Evolutionary conservation across 352 stramenopile species (phyloP).

Genomic region (Globisporangium paddicum): DNA sequence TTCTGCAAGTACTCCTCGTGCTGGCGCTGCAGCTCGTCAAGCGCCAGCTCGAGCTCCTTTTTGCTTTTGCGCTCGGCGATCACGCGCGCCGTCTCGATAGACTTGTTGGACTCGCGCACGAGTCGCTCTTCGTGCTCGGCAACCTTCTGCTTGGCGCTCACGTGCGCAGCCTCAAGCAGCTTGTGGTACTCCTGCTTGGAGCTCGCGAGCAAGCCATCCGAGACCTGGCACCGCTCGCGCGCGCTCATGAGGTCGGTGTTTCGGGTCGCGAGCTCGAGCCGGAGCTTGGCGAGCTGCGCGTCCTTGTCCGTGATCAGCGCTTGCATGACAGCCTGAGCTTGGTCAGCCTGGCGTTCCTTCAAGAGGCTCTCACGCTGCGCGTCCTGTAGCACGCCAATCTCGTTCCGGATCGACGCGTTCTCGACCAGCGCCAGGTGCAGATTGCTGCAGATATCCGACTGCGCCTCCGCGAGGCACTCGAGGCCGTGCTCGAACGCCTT

Average conservation of each 20-base stretch:
- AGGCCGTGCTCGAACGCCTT: slow-evolving; percentile 44
- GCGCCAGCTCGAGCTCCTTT: slow-evolving; percentile 45
- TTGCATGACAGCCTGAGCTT: slow-evolving; percentile 24
- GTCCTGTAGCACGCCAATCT: slow-evolving; percentile 50
- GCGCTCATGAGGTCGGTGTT: slow-evolving; percentile 31
- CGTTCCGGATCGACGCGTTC: slow-evolving; percentile 71
- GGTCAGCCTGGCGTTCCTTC: slow-evolving; percentile 25
- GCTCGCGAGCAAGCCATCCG: slow-evolving; percentile 26
- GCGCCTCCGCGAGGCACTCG: slow-evolving; percentile 55
- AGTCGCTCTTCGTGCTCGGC: slow-evolving; percentile 62
- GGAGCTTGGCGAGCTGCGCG: slow-evolving; percentile 30
- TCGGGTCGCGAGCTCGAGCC: slow-evolving; percentile 31
- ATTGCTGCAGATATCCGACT: slow-evolving; percentile 52
- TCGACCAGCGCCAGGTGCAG: slow-evolving; percentile 68
- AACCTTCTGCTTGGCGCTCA: slow-evolving; percentile 36
- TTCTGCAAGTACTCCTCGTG: slow-evolving; percentile 80
- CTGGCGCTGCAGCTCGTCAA: slow-evolving; percentile 46
- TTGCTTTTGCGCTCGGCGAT: slow-evolving; percentile 50
- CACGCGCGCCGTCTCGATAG: slow-evolving; percentile 59
- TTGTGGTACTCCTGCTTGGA: slow-evolving; percentile 38
- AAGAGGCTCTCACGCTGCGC: slow-evolving; percentile 38
- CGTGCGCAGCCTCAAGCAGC: slow-evolving; percentile 42
- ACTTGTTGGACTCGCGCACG: slow-evolving; percentile 73
- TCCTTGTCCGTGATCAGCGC: slow-evolving; percentile 33
- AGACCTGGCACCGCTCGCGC: slow-evolving; percentile 29